These are phyloP conservation scores for Cyclotella baltica DNA, from an alignment of 108 stramenopile genomes.

Conservation along the genomic window DNA sequence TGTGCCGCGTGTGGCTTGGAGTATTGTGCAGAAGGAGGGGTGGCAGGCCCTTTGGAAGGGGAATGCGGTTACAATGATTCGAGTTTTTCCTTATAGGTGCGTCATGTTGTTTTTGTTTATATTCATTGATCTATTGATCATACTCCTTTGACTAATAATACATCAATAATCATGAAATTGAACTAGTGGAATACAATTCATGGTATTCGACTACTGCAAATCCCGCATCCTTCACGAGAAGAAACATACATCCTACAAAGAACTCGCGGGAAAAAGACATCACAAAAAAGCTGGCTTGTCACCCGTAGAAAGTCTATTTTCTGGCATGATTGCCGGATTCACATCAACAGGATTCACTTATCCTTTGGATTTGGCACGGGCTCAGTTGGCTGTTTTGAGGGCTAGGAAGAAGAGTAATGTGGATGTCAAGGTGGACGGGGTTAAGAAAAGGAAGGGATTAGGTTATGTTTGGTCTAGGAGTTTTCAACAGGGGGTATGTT, in stretches of 20 bases:
- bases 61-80: conserved; percentile 94
- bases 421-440: not conserved
- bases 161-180: not conserved
- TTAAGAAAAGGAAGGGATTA: conserved; percentile 13
- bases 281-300: conserved; percentile 65
- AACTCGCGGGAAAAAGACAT: not conserved
- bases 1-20: conserved; percentile 68
- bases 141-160: not conserved
- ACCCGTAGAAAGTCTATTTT: conserved; percentile 82
- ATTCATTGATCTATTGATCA: too few relatives aligned
- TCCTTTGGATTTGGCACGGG: conserved; percentile 94
- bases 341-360: conserved; percentile 89
- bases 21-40: conserved; percentile 84
- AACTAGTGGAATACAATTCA: conserved; percentile 95
- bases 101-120: too few relatives aligned
- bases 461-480: conserved; percentile 32
- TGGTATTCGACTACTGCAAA: conserved; percentile 94
- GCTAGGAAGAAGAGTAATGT: conserved; percentile 43
- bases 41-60: conserved; percentile 93
- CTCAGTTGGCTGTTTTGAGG: conserved; percentile 93
- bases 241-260: not conserved
- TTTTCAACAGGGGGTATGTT: conserved; percentile 21
- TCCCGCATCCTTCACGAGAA: conserved; percentile 55
- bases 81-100: conserved; percentile 94
- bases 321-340: conserved; percentile 92